A percentile compares a stretch with the other conserved stretches of the same genome.
These are phyloP conservation scores for Pseudogymnoascus destructans DNA, from an alignment of 2,329 filamentous ascomycete genomes.

Conservation along the genomic window DNA sequence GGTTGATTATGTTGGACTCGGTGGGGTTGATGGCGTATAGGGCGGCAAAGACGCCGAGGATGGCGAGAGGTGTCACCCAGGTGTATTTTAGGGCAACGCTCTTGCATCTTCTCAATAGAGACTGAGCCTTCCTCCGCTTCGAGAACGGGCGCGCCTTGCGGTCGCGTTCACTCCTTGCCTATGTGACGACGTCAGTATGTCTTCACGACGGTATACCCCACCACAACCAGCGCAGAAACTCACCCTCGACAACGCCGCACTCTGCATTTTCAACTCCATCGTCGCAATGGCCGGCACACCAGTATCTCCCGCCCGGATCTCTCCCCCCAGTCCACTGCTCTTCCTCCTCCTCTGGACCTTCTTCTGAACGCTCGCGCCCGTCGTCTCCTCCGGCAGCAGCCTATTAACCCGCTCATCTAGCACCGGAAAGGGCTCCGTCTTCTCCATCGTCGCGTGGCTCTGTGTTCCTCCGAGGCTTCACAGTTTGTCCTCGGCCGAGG, in stretches of 20 bases:
- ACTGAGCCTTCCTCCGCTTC: conserved; percentile 26
- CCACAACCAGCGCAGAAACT: not conserved
- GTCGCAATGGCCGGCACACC: conserved; percentile 38
- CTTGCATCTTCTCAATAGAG: conserved; percentile 36
- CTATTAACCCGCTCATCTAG: not conserved
- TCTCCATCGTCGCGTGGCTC: not conserved
- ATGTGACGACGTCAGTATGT: not conserved
- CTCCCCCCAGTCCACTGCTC: conserved; percentile 36
- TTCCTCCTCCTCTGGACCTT: conserved; percentile 28
- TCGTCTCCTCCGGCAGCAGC: not conserved
- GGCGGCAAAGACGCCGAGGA: conserved; percentile 49
- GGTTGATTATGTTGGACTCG: conserved; percentile 63
- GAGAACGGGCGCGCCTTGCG: conserved; percentile 23
- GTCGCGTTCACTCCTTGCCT: conserved; percentile 5
- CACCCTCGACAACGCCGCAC: conserved; percentile 20
- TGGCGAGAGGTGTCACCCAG: conserved; percentile 52
- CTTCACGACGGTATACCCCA: not conserved
- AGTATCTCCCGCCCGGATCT: conserved; percentile 38
- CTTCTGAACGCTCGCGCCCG: not conserved
- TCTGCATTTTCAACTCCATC: conserved; percentile 22
- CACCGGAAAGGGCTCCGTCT: not conserved
- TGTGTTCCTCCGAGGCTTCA: not conserved
- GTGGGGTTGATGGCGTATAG: conserved; percentile 65
- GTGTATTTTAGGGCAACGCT: conserved; percentile 43
- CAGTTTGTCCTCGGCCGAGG: not conserved